Evolutionary conservation across 2,329 filamentous ascomycete genomes (phyloP).

Genomic region (Aspergillus piperis): DNA sequence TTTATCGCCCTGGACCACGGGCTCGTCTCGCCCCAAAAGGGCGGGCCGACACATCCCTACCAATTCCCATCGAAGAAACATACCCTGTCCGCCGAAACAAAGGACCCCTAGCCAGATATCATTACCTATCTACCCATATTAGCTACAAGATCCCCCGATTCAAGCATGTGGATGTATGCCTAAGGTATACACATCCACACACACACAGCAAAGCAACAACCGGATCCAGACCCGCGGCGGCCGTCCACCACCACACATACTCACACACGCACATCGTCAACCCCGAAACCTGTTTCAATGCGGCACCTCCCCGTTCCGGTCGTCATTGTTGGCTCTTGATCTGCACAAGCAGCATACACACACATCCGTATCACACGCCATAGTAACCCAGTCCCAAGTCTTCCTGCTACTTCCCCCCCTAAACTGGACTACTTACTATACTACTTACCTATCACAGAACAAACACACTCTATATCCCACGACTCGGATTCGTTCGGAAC

Average conservation of each 20-base stretch:
- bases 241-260: too few relatives aligned
- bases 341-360: not conserved
- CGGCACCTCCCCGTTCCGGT: not conserved
- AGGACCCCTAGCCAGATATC: not conserved
- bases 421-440: not conserved
- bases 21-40: not conserved
- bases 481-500: too few relatives aligned
- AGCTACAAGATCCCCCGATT: too few relatives aligned
- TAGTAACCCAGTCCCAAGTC: too few relatives aligned
- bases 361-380: not conserved
- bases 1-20: not conserved
- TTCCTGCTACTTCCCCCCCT: too few relatives aligned
- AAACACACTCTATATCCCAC: not conserved
- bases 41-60: not conserved
- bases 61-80: not conserved
- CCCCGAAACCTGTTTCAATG: slow-evolving; percentile 5
- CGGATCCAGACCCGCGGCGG: too few relatives aligned
- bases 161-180: not conserved
- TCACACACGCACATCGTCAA: not conserved
- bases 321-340: slow-evolving; percentile 4
- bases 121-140: too few relatives aligned
- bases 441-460: not conserved
- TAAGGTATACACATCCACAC: not conserved
- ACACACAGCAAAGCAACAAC: not conserved
- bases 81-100: not conserved